These are phyloP conservation scores for Aegilops sharonensis DNA, from an alignment of 176 grass and related monocot genomes.

Conservation along the genomic window DNA sequence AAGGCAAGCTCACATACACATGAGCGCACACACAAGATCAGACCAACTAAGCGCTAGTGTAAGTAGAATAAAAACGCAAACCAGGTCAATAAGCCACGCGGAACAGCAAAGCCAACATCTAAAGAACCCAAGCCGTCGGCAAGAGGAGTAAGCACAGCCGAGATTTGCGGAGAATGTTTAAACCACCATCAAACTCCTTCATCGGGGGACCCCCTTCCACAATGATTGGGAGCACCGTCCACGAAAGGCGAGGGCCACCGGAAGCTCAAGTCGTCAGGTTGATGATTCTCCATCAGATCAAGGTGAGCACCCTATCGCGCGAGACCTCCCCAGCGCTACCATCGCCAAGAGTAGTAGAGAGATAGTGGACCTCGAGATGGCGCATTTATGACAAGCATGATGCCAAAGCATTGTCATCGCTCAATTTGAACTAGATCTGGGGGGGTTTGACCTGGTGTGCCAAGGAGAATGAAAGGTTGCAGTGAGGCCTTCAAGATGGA, in stretches of 20 bases:
- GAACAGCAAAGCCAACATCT: neutral
- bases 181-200: neutral
- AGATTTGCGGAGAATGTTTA: neutral
- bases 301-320: neutral
- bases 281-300: neutral
- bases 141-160: neutral
- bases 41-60: neutral
- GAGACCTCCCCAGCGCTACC: neutral
- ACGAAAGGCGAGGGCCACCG: neutral
- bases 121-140: neutral
- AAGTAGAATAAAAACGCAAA: neutral
- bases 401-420: no score
- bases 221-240: neutral
- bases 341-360: neutral
- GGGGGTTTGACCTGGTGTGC: no score
- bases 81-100: neutral
- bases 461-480: no score
- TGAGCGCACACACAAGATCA: neutral
- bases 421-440: no score
- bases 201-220: neutral
- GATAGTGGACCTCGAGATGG: neutral
- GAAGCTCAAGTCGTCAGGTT: neutral
- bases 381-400: neutral
- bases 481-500: no score
- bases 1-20: no score